Conservation (phyloP, 805 yeast species). For the Hanseniaspora jakobsenii region DNA sequence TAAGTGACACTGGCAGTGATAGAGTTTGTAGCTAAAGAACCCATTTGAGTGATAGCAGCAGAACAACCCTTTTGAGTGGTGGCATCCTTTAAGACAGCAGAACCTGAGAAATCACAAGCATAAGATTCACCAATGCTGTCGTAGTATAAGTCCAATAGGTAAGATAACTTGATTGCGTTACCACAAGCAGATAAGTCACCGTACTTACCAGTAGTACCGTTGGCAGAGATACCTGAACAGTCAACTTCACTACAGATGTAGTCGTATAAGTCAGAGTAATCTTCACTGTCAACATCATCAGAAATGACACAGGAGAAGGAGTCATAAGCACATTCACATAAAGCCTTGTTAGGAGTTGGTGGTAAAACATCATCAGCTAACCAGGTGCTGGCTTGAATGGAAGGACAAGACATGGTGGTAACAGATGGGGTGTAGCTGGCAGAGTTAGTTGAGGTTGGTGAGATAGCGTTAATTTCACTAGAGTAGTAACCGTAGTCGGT, state of each 20-base stretch:
- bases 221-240: conserved; percentile 49
- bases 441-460: conserved; percentile 40
- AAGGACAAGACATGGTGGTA: conserved; percentile 50
- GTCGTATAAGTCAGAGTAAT: conserved; percentile 49
- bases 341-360: conserved; percentile 58
- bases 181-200: conserved; percentile 68
- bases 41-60: conserved; percentile 46
- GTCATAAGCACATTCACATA: conserved; percentile 51
- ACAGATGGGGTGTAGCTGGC: conserved; percentile 32
- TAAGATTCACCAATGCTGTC: conserved; percentile 33
- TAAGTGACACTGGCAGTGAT: conserved; percentile 27
- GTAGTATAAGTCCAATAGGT: conserved; percentile 55
- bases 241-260: conserved; percentile 44
- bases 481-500: conserved; percentile 53
- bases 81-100: conserved; percentile 43
- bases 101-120: conserved; percentile 61
- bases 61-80: conserved; percentile 44
- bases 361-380: conserved; percentile 56
- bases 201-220: conserved; percentile 55
- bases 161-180: conserved; percentile 52
- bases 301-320: conserved; percentile 44
- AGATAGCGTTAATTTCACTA: conserved; percentile 41
- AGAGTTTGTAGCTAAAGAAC: conserved; percentile 42
- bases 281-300: conserved; percentile 37
- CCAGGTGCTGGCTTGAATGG: conserved; percentile 42